A percentile compares a stretch with the other conserved stretches of the same genome.
Evolutionary conservation across 1,139 yeast genomes (phyloP).

Genomic region (Lodderomyces elongisporus): DNA sequence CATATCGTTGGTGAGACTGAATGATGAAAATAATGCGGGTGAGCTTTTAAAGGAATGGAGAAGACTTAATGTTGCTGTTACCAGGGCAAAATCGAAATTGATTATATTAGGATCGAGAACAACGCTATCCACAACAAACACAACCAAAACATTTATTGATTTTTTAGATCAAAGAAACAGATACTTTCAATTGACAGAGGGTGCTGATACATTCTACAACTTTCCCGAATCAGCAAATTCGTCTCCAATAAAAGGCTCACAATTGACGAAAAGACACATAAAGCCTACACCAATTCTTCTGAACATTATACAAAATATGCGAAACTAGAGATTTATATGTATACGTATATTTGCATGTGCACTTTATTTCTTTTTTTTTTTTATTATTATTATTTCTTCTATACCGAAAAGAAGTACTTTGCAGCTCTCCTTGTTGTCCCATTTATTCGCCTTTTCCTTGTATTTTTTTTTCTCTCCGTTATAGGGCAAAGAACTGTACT

Average conservation of each 20-base stretch:
- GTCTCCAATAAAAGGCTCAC: constrained; percentile 5
- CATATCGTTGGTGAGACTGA: constrained; percentile 82
- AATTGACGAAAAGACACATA: constrained; percentile 14
- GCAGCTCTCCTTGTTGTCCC: too few relatives aligned
- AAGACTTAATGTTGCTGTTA: constrained; percentile 88
- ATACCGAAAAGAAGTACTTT: too few relatives aligned
- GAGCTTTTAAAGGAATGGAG: constrained; percentile 84
- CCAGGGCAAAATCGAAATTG: constrained; percentile 82
- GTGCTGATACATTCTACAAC: constrained; percentile 36
- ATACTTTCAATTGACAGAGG: constrained; percentile 52
- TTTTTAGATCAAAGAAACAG: constrained; percentile 58
- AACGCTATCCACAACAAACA: constrained; percentile 53
- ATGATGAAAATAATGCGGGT: constrained; percentile 63
- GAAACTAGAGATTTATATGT: constrained; percentile 3
- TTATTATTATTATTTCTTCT: too few relatives aligned
- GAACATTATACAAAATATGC: constrained; percentile 22
- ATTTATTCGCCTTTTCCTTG: too few relatives aligned
- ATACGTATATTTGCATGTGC: too few relatives aligned
- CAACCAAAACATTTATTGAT: constrained; percentile 58
- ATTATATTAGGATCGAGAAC: constrained; percentile 73
- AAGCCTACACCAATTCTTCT: constrained; percentile 19
- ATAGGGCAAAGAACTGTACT: constrained; percentile 37
- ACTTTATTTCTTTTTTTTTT: constrained; percentile 1
- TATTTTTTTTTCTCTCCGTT: too few relatives aligned
- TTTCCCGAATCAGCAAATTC: constrained; percentile 11